A percentile compares a stretch with the other conserved stretches of the same genome.
Conservation (phyloP, 768 basidiomycete species). For the Kwoniella sp. region DNA sequence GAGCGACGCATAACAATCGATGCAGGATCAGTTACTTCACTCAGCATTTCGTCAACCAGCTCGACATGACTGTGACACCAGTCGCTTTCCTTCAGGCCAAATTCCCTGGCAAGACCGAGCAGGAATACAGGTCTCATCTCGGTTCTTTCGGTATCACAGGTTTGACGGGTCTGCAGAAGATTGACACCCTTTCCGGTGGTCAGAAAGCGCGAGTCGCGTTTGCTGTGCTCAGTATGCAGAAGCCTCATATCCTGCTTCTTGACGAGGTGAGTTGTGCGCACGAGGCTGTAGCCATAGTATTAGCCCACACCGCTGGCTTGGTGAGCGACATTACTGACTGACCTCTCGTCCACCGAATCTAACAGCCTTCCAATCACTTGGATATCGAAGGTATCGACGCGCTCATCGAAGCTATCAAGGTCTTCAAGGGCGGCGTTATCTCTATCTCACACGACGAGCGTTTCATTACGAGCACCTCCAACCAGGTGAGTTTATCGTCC, state of each 20-base stretch:
- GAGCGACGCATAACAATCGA: constrained; percentile 87
- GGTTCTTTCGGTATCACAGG: constrained; percentile 98
- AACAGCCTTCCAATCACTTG: constrained; percentile 86
- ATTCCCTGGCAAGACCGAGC: constrained; percentile 92
- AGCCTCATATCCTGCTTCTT: constrained; percentile 86
- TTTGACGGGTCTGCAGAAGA: constrained; percentile 81
- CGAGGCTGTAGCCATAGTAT: too few relatives aligned
- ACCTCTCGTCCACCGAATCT: background rate
- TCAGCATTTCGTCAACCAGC: constrained; percentile 82
- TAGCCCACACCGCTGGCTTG: background rate
- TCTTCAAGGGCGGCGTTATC: constrained; percentile 89
- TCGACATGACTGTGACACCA: constrained; percentile 79
- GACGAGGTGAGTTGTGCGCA: constrained; percentile 85
- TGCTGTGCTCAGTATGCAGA: constrained; percentile 77
- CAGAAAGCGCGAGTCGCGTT: constrained; percentile 97
- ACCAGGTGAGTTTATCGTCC: constrained; percentile 64
- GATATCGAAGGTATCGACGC: constrained; percentile 98
- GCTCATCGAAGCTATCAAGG: constrained; percentile 71
- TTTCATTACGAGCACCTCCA: constrained; percentile 87
- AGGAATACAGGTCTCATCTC: constrained; percentile 92
- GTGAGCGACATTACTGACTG: background rate
- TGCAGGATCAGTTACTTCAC: constrained; percentile 65
- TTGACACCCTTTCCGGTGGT: constrained; percentile 90
- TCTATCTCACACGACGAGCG: constrained; percentile 80
- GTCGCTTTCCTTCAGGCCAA: constrained; percentile 89